A percentile compares a stretch with the other conserved stretches of the same genome.
phyloP scores from a whole-genome alignment of 2,329 filamentous ascomycete species.

The Aspergillus sp. region DNA sequence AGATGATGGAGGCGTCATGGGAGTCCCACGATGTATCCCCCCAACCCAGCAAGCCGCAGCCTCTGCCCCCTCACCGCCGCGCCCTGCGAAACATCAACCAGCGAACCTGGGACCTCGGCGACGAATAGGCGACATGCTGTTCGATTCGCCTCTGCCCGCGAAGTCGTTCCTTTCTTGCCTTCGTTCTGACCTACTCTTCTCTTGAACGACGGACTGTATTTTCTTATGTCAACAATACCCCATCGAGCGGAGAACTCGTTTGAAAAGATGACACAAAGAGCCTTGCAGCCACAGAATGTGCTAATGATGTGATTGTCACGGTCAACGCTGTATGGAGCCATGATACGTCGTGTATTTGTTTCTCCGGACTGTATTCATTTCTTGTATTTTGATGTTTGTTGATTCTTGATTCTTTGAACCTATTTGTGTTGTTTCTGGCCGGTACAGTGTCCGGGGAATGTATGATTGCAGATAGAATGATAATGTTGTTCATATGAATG shows the following conservation, averaged over 20 bases:
- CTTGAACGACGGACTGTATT: not conserved
- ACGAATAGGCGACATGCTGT: conserved; percentile 26
- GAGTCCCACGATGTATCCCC: conserved; percentile 40
- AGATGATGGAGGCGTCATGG: conserved; percentile 68
- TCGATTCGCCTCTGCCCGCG: not conserved
- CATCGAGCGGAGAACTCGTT: not conserved
- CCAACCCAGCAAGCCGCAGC: conserved; percentile 26
- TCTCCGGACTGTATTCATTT: conserved; percentile 4
- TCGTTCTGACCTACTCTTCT: not conserved
- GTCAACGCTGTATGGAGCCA: conserved; percentile 15
- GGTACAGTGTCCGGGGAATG: not conserved
- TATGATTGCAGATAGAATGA: not conserved
- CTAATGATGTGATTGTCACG: not conserved
- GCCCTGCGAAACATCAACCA: conserved; percentile 30
- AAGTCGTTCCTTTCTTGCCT: not conserved
- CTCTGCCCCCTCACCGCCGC: conserved; percentile 24
- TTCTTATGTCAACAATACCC: not conserved
- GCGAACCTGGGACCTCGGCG: conserved; percentile 44
- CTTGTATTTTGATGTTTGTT: conserved; percentile 2
- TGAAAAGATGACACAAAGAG: not conserved
- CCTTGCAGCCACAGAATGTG: too few relatives aligned
- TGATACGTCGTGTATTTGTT: conserved; percentile 4
- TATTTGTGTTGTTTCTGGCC: not conserved
- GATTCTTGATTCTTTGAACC: not conserved
- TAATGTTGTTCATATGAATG: too few relatives aligned